Conservation (phyloP, 1,284 basidiomycete species). For the Tylopilus sp. region DNA sequence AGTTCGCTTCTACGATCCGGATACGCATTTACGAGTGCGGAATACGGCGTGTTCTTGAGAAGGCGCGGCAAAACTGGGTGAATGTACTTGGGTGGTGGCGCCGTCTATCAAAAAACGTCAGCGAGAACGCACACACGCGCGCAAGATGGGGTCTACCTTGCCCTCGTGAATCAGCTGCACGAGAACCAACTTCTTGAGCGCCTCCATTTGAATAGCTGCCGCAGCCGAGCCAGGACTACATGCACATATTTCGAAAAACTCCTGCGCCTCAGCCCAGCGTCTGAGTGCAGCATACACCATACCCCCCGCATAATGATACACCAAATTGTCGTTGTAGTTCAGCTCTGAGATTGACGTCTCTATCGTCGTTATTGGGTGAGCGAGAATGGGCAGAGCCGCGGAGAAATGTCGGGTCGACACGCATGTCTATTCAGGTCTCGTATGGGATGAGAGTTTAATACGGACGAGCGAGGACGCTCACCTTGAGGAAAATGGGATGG, state of each 20-base stretch:
- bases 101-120: slow-evolving; percentile 37
- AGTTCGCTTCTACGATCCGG: slow-evolving; percentile 47
- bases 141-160: slow-evolving; percentile 40
- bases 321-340: slow-evolving; percentile 67
- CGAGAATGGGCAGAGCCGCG: slow-evolving; percentile 54
- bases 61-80: slow-evolving; percentile 50
- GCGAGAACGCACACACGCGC: not conserved
- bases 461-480: slow-evolving; percentile 24
- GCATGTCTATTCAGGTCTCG: slow-evolving; percentile 28
- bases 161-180: slow-evolving; percentile 73
- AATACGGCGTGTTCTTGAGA: slow-evolving; percentile 61
- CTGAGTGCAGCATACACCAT: slow-evolving; percentile 57
- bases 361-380: slow-evolving; percentile 54
- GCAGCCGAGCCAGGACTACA: slow-evolving; percentile 63
- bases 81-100: slow-evolving; percentile 64
- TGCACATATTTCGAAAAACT: slow-evolving; percentile 73
- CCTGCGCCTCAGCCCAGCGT: slow-evolving; percentile 60
- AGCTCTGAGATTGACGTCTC: slow-evolving; percentile 52
- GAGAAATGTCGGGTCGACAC: slow-evolving; percentile 49
- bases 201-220: slow-evolving; percentile 75
- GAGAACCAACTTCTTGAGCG: slow-evolving; percentile 74
- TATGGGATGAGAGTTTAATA: not conserved
- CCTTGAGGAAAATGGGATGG: slow-evolving; percentile 57
- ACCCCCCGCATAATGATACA: slow-evolving; percentile 74
- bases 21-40: slow-evolving; percentile 57